These are phyloP conservation scores for Chrysoporthe cubensis DNA, from an alignment of 2,329 filamentous ascomycete species.

Conservation along the genomic window DNA sequence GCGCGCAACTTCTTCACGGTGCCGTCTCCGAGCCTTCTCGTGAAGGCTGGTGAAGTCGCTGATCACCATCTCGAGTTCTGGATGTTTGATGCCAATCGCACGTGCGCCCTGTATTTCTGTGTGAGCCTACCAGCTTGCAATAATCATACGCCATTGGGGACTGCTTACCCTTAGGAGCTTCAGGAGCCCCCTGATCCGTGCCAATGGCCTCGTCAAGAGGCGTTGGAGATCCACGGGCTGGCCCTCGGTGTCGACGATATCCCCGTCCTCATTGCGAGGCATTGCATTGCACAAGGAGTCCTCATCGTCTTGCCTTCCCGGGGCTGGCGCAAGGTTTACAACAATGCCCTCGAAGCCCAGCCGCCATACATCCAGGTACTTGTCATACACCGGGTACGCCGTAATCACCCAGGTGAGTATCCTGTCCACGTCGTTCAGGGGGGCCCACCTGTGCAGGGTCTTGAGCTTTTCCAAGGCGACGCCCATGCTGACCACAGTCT, in stretches of 20 bases:
- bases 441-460: conserved; percentile 78
- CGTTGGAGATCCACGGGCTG: conserved; percentile 94
- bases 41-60: conserved; percentile 73
- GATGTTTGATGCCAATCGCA: conserved; percentile 55
- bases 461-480: conserved; percentile 84
- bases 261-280: conserved; percentile 66
- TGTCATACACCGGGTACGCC: conserved; percentile 77
- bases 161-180: conserved; percentile 76
- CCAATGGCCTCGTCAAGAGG: conserved; percentile 84
- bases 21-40: conserved; percentile 70
- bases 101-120: conserved; percentile 55
- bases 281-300: conserved; percentile 62
- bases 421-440: conserved; percentile 70
- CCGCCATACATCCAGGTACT: conserved; percentile 87
- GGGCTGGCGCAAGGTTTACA: conserved; percentile 82
- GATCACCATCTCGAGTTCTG: conserved; percentile 61
- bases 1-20: conserved; percentile 71
- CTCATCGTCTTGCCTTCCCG: conserved; percentile 56
- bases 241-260: conserved; percentile 73
- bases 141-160: too few species aligned
- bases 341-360: conserved; percentile 94
- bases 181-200: conserved; percentile 83
- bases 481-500: conserved; percentile 93
- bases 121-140: conserved; percentile 37
- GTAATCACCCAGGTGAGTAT: conserved; percentile 82